Conservation (phyloP, 805 yeast genomes). For the Starmerella davenportii region DNA sequence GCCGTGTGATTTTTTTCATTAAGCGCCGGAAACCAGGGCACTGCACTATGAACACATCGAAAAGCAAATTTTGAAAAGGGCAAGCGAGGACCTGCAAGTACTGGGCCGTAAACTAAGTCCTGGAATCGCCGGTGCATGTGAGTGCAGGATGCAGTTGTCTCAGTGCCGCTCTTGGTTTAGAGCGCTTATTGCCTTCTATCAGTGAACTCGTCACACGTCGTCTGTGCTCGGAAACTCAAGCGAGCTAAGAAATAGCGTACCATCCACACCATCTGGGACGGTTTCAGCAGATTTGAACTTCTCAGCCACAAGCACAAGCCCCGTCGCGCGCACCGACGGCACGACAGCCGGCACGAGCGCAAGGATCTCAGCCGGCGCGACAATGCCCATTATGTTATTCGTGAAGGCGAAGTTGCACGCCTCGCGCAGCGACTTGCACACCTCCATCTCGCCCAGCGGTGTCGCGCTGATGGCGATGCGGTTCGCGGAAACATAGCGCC, state of each 20-base stretch:
- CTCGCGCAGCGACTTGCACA: slow-evolving; percentile 49
- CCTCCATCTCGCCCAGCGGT: slow-evolving; percentile 23
- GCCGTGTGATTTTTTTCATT: no score
- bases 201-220: no score
- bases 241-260: slow-evolving; percentile 43
- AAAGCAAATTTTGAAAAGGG: no score
- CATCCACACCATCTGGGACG: slow-evolving; percentile 33
- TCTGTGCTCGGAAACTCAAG: slow-evolving; percentile 31
- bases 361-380: slow-evolving; percentile 54
- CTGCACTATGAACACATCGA: no score
- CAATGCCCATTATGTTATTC: slow-evolving; percentile 72
- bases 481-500: slow-evolving; percentile 16
- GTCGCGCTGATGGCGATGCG: slow-evolving; percentile 20
- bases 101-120: no score
- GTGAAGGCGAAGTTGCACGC: slow-evolving; percentile 63
- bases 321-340: slow-evolving; percentile 58
- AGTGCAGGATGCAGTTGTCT: no score
- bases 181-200: no score
- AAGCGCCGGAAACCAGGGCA: no score
- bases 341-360: slow-evolving; percentile 57
- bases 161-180: no score
- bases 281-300: slow-evolving; percentile 3
- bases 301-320: slow-evolving; percentile 61
- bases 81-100: no score
- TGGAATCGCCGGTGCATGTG: no score